Evolutionary conservation across 2,329 filamentous ascomycete genomes (phyloP).

Genomic region (Aspergillus quadrilineatus): DNA sequence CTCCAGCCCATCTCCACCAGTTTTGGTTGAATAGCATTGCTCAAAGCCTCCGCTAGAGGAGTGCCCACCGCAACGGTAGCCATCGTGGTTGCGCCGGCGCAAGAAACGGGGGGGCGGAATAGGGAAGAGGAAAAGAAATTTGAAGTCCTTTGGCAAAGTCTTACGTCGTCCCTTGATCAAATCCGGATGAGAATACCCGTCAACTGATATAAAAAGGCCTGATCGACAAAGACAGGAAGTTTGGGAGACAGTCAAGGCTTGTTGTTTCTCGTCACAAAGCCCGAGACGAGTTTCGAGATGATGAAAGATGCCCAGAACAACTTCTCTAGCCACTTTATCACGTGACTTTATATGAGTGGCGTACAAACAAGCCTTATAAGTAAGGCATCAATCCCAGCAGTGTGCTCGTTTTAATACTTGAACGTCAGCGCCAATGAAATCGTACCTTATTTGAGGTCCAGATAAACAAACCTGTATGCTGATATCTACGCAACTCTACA

Average conservation of each 20-base stretch:
- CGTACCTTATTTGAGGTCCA: too few relatives aligned
- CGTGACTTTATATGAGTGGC: slow-evolving; percentile 8
- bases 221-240: slow-evolving; percentile 2
- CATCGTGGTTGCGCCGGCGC: slow-evolving; percentile 53
- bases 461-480: too few relatives aligned
- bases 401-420: not conserved
- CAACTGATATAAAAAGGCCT: not conserved
- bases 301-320: slow-evolving; percentile 21
- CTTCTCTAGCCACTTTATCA: slow-evolving; percentile 14
- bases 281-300: slow-evolving; percentile 17
- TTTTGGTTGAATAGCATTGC: slow-evolving; percentile 81
- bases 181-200: not conserved
- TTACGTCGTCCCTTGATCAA: not conserved
- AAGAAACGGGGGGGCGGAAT: slow-evolving; percentile 4
- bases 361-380: not conserved
- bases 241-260: slow-evolving; percentile 6
- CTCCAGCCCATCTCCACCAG: slow-evolving; percentile 92
- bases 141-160: not conserved
- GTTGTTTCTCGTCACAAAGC: slow-evolving; percentile 3
- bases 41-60: slow-evolving; percentile 80
- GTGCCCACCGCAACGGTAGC: slow-evolving; percentile 73
- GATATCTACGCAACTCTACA: too few relatives aligned
- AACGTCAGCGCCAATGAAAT: not conserved
- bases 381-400: not conserved
- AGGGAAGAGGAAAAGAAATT: not conserved